Conservation (phyloP, 192 early-diverging fungal genomes). For the Rhizophagus sp. region DNA sequence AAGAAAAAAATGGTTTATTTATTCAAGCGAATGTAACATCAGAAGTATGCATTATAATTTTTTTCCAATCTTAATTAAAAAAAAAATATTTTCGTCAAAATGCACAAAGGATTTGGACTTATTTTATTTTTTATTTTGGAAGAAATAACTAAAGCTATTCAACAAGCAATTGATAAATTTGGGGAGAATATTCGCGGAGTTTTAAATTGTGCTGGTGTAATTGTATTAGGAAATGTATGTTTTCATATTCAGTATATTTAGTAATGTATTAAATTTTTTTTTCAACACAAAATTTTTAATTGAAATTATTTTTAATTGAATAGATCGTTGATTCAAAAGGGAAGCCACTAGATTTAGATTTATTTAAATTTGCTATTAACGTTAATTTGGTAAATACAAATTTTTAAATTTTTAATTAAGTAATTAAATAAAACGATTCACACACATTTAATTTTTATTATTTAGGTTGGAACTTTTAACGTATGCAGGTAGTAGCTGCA, state of each 20-base stretch:
- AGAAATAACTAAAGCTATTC: constrained; percentile 2
- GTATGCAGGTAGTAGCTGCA: constrained; percentile 50
- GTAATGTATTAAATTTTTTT: neutral
- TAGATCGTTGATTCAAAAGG: constrained; percentile 39
- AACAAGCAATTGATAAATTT: constrained; percentile 3
- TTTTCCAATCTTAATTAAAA: too few relatives aligned
- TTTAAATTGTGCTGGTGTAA: neutral
- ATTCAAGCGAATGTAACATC: neutral
- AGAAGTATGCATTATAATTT: neutral
- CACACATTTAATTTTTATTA: neutral
- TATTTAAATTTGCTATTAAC: constrained; percentile 46
- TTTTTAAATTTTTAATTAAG: too few relatives aligned
- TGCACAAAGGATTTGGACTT: too few relatives aligned
- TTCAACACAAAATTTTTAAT: neutral
- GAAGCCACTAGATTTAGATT: constrained; percentile 39
- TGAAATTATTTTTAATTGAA: neutral
- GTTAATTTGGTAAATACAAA: constrained; percentile 41
- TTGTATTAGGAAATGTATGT: neutral
- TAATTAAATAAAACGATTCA: too few relatives aligned
- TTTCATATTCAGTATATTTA: neutral
- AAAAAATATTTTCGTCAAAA: neutral
- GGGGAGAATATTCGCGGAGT: constrained; percentile 6
- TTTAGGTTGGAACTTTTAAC: constrained; percentile 53
- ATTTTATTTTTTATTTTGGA: neutral
- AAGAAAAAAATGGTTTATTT: neutral